phyloP scores from a whole-genome alignment of 2,329 filamentous ascomycete species.

The Colletotrichum incanum region DNA sequence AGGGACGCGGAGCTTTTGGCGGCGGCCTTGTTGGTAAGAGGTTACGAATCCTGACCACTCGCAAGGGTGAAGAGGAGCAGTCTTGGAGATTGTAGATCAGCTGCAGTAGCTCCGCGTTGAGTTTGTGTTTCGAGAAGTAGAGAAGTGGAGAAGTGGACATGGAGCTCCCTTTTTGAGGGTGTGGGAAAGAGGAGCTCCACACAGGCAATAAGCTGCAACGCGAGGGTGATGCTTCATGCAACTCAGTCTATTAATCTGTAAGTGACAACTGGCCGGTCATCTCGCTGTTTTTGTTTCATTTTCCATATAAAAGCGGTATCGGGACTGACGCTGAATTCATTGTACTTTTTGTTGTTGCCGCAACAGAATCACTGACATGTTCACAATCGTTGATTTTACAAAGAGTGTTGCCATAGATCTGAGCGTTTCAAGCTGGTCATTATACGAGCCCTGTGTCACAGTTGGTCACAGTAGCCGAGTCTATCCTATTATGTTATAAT shows the following conservation, averaged over 20 bases:
- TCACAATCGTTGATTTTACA: no score
- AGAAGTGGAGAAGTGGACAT: constrained; percentile 16
- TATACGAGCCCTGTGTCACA: no score
- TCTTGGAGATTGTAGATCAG: constrained; percentile 2
- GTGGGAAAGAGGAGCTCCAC: constrained; percentile 28
- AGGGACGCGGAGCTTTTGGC: constrained; percentile 22
- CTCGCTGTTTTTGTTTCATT: background rate
- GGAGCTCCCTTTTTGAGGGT: constrained; percentile 24
- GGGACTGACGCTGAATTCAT: no score
- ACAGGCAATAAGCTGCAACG: background rate
- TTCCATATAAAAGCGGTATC: background rate
- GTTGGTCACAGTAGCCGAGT: no score
- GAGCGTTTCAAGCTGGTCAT: no score
- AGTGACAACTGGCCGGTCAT: background rate
- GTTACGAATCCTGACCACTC: background rate
- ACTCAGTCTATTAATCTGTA: background rate
- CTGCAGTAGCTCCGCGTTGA: constrained; percentile 14
- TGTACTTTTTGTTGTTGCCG: no score
- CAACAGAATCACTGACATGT: no score
- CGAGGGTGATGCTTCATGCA: constrained; percentile 9
- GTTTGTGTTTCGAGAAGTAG: constrained; percentile 1
- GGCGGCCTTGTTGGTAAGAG: background rate
- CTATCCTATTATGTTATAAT: no score
- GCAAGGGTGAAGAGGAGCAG: background rate
- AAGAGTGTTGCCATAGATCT: no score